Evolutionary conservation across 2,329 filamentous ascomycete species (phyloP).

Genomic region (Pseudogymnoascus pannorum): DNA sequence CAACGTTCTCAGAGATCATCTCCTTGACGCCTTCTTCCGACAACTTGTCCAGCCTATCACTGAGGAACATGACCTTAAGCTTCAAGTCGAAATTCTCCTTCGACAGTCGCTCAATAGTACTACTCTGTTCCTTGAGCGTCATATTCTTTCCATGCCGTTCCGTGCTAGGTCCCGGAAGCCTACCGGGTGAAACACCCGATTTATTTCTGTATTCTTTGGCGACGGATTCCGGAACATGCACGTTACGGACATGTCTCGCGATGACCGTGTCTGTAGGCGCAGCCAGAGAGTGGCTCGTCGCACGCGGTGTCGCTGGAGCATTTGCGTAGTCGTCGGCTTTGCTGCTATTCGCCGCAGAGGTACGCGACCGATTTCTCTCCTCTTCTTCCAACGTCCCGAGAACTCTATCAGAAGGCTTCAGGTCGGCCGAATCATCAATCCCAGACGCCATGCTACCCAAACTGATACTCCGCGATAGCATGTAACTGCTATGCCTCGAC

Average conservation of each 20-base stretch:
- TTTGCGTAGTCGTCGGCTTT: conserved; percentile 33
- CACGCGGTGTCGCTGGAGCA: conserved; percentile 63
- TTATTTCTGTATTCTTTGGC: conserved; percentile 79
- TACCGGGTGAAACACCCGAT: conserved; percentile 54
- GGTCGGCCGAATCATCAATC: conserved; percentile 38
- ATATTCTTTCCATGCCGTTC: conserved; percentile 60
- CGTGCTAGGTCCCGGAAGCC: conserved; percentile 41
- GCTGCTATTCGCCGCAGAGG: conserved; percentile 40
- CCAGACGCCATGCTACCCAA: conserved; percentile 85
- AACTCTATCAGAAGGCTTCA: conserved; percentile 37
- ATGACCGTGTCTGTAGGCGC: conserved; percentile 83
- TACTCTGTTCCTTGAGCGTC: conserved; percentile 95
- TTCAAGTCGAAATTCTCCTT: conserved; percentile 99
- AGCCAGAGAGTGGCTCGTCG: conserved; percentile 44
- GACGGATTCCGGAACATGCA: conserved; percentile 83
- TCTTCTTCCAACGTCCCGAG: conserved; percentile 56
- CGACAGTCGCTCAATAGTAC: conserved; percentile 88
- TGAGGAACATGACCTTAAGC: conserved; percentile 94
- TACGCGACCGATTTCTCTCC: conserved; percentile 38
- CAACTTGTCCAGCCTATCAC: conserved; percentile 83
- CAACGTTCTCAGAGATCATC: conserved; percentile 96
- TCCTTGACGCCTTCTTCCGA: conserved; percentile 96
- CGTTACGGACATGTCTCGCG: conserved; percentile 78
- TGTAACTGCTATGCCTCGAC: conserved; percentile 43
- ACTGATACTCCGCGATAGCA: conserved; percentile 70